These are phyloP conservation scores for Globisporangium okanoganense DNA, from an alignment of 352 stramenopile species.

Conservation along the genomic window DNA sequence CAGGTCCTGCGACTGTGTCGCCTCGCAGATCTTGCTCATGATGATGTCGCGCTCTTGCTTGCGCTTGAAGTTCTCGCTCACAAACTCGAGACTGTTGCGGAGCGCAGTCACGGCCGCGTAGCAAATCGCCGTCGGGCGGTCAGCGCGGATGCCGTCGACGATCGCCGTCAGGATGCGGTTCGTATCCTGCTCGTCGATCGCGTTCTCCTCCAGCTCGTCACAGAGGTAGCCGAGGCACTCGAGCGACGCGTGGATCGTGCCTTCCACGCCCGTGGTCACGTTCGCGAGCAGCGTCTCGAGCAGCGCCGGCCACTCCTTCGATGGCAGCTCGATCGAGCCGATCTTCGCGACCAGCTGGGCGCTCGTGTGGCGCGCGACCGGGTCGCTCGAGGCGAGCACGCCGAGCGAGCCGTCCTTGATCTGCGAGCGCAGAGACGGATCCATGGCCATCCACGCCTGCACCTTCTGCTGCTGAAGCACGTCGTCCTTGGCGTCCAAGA, in stretches of 20 bases:
- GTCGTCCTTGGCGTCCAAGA: constrained; percentile 83
- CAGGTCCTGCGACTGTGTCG: constrained; percentile 89
- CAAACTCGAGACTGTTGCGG: constrained; percentile 95
- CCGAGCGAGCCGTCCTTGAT: constrained; percentile 75
- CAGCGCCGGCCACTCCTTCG: constrained; percentile 93
- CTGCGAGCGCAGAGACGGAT: constrained; percentile 55
- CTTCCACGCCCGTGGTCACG: constrained; percentile 81
- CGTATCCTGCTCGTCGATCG: constrained; percentile 80
- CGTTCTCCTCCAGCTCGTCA: constrained; percentile 72
- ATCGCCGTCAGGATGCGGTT: constrained; percentile 97
- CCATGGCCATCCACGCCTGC: constrained; percentile 73
- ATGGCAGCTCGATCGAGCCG: constrained; percentile 92
- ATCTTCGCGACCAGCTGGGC: constrained; percentile 94
- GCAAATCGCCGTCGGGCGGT: constrained; percentile 86
- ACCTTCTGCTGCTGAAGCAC: constrained; percentile 78
- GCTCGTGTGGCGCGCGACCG: constrained; percentile 76
- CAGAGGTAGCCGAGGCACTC: constrained; percentile 85
- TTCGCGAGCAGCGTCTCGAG: constrained; percentile 92
- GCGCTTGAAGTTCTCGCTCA: constrained; percentile 95
- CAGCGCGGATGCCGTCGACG: constrained; percentile 92
- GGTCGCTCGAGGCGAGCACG: constrained; percentile 59
- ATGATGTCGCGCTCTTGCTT: constrained; percentile 95
- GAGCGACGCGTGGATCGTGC: constrained; percentile 89
- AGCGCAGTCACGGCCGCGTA: constrained; percentile 91
- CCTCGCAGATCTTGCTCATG: constrained; percentile 94